phyloP scores from a whole-genome alignment of 129 eudicot genomes.

The Tanacetum coccineum region DNA sequence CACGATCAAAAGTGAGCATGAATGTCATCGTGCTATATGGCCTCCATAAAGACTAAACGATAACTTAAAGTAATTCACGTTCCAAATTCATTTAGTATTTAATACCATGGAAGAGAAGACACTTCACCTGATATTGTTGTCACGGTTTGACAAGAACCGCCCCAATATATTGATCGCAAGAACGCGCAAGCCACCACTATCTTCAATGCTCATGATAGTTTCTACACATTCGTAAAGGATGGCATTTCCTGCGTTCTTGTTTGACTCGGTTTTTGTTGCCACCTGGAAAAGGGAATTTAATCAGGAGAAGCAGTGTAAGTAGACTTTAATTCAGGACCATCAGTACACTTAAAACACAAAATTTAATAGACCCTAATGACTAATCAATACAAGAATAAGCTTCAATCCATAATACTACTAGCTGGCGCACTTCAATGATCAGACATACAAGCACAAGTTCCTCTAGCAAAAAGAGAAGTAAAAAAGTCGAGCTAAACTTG shows the following conservation, averaged over 20 bases:
- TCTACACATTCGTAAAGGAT: constrained; percentile 96
- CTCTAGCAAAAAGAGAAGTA: neutral
- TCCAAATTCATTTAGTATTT: neutral
- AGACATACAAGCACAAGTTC: constrained; percentile 14
- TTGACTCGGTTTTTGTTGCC: constrained; percentile 97
- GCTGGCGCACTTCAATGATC: constrained; percentile 5
- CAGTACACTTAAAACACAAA: too few relatives aligned
- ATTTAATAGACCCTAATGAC: neutral
- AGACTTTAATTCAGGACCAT: constrained; percentile 12
- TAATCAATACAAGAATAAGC: constrained; percentile 2
- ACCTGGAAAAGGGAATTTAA: constrained; percentile 47
- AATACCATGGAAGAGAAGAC: constrained; percentile 6
- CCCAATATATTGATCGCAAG: constrained; percentile 98
- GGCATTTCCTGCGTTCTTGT: constrained; percentile 97
- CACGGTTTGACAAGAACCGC: constrained; percentile 95
- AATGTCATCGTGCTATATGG: too few relatives aligned
- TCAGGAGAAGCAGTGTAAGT: constrained; percentile 29
- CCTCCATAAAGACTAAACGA: too few relatives aligned
- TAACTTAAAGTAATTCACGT: neutral
- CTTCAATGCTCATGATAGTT: constrained; percentile 93
- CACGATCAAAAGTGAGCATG: too few relatives aligned
- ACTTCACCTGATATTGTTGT: constrained; percentile 89
- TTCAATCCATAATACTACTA: constrained; percentile 9
- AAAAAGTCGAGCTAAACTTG: constrained; percentile 15
- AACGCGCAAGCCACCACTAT: constrained; percentile 94